Base-by-base conservation (phyloP, 139 green algal species). In the Chlamydomonas incerta region DNA sequence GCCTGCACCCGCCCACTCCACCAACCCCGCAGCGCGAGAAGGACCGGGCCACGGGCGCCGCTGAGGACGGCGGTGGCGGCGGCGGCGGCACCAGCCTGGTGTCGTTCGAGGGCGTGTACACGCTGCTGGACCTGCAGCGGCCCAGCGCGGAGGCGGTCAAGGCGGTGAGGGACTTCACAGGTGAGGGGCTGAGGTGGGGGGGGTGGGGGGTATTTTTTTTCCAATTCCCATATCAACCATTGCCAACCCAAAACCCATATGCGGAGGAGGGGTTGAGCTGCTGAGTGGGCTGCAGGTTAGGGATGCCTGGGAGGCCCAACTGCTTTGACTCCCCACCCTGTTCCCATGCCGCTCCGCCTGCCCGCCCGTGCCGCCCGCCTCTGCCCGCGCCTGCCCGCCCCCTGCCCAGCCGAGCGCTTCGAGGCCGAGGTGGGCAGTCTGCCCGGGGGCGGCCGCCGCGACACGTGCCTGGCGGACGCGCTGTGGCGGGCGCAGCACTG, bases 401-500 rank as follows among this genome's bases (percentile, higher is more conserved):
- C 8, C 35, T 35, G 26, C 33, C 20, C 57, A 82, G 75, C 14
- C 3, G 60, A 41, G 10, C 4, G 4, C 60, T 82, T 82, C 58
- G 60, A 28, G 17, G 21, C 34, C 35, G 18, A 26, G 23, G 55
- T 82, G 15, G 75, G 75, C 24, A 18, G 15, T 2, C 75, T 72
- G 75, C 75, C 35, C 0, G 0, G 46, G 8, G 41, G 41, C 41
- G 41, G 41, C 41, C 75, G 75, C 11, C 14, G 75, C 18, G 75
- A 82, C 60, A 28, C 37, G 13, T 10, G 35, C 6, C 62, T 82
- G 24, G 60, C 60, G 11, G 60, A 82, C 28, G 75, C 75, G 26
- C 60, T 82, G 60, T 82, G 69, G 33, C 75, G 75, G 60, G 62
- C 69, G 18, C 75, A 82, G 58, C 66, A 82, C 75, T 72, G 75